Conservation (phyloP, 1,284 basidiomycete genomes). For the Leccinum fallax region DNA sequence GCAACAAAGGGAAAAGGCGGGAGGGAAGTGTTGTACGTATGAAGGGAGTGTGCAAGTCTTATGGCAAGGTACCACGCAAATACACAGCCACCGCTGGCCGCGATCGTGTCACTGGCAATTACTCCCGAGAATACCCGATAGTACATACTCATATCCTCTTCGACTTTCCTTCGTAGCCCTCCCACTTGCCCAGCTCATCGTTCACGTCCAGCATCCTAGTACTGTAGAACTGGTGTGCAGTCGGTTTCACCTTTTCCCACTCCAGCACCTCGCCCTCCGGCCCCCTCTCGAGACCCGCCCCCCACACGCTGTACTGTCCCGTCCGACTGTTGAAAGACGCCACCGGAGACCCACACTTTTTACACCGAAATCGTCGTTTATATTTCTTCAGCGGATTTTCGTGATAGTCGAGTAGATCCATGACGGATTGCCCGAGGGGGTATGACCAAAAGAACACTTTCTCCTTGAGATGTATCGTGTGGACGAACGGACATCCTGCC, state of each 20-base stretch:
- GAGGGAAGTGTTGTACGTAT: background rate
- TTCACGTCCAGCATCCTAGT: slow-evolving; percentile 58
- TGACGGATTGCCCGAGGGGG: slow-evolving; percentile 29
- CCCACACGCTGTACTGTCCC: slow-evolving; percentile 56
- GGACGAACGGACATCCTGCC: slow-evolving; percentile 59
- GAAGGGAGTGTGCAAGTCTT: background rate
- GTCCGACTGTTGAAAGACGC: slow-evolving; percentile 51
- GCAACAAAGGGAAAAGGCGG: background rate
- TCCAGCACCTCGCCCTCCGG: slow-evolving; percentile 47
- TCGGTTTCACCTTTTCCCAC: slow-evolving; percentile 57
- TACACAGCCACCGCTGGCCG: slow-evolving; percentile 25
- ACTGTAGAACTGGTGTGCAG: slow-evolving; percentile 64
- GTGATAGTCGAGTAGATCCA: slow-evolving; percentile 46
- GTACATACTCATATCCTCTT: slow-evolving; percentile 14
- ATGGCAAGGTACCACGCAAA: background rate
- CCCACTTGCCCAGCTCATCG: slow-evolving; percentile 61
- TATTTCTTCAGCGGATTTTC: slow-evolving; percentile 49
- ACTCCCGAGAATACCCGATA: slow-evolving; percentile 13
- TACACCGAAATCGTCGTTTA: slow-evolving; percentile 63
- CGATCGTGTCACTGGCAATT: background rate
- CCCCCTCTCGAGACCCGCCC: slow-evolving; percentile 53
- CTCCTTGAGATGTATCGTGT: slow-evolving; percentile 57
- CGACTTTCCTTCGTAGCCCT: slow-evolving; percentile 56
- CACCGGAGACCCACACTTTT: slow-evolving; percentile 54
- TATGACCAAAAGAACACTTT: slow-evolving; percentile 56